Base-by-base conservation (phyloP, 805 yeast genomes). In the Candida sithepensis region DNA sequence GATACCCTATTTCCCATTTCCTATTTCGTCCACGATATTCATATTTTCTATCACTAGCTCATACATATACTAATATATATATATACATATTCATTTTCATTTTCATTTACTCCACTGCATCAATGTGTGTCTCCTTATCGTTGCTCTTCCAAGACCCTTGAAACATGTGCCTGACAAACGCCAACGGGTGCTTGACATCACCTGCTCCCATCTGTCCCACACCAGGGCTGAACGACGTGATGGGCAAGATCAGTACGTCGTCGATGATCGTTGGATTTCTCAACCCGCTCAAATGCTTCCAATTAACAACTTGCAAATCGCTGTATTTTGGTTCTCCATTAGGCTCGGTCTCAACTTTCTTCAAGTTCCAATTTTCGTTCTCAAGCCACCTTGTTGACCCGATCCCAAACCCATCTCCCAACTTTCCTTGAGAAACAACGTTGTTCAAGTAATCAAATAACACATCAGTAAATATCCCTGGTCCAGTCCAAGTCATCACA, bases 401-500 rank as follows among this genome's bases (percentile, higher is more conserved):
- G 39, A 65, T 57, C 2, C 71, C 71, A 39, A 42, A 56, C 1
- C 71, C 71, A 45, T 64, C 66, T 3, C 61, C 60, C 24, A 55
- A 48, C 30, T 55, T 39, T 64, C 72, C 70, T 42, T 61, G 50
- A 20, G 61, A 52, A 21, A 73, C 61, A 47, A 79, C 79, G 58
- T 82, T 84, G 65, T 85, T 85, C 55, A 92, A 73, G 65, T 92
- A 90, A 41, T 77, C 81, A 65, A 94, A 89, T 20, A 94, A 74
- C 9, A 79, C 69, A 63, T 94, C 98, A 0, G 99, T 92, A 81
- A 91, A 94, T 20, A 89, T 80, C 1, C 96, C 98, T 0, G 98
- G 96, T 0, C 99, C 99, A 0, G 98, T 88, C 96, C 96, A 88
- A 59, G 85, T 78, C 95, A 89, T 88, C 45, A 89, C 78, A 60